Evolutionary conservation across 176 grass and related monocot species (phyloP), one percentile per base, ranked within the genome.

Genomic region (Bolboschoenus planiculmis): DNA sequence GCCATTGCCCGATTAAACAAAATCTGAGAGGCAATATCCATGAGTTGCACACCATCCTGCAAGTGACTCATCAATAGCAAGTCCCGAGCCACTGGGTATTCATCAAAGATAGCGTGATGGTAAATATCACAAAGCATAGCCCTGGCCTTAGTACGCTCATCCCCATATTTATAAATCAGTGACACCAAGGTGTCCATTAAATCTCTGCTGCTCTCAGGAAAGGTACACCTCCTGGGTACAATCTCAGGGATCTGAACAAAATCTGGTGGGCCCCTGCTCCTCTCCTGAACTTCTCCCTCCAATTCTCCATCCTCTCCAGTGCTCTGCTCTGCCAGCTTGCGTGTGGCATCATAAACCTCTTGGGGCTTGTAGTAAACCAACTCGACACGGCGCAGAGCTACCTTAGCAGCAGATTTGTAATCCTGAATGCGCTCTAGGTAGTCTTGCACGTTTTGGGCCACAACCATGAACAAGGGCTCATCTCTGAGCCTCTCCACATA

Each of bases 41-140:
- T 92, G 31, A 92, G 90, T 72, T 94, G 95, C 87, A 97, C 47
- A 0, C 90, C 90, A 85, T 94, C 95, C 87, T 97, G 95, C 79
- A 97, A 87, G 60, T 92, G 95, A 75, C 95, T 97, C 92, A 97
- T 97, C 56, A 97, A 89, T 54, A 97, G 88, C 81, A 97, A 89
- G 84, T 97, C 90, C 51, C 95, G 86, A 50, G 95, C 92, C 55
- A 94, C 84, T 64, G 90, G 53, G 84, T 89, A 97, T 72, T 94
- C 84, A 81, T 97, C 95, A 81, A 87, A 94, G 48, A 97, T 91
- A 3, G 95, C 92, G 82, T 94, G 92, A 82, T 97, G 92, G 87
- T 97, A 97, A 83, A 97, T 93, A 79, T 97, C 90, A 75, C 95
- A 97, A 51, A 97, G 85, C 95, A 97, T 94, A 60, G 92, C 95